Base-by-base conservation (phyloP, 2,329 filamentous ascomycete genomes). In the Magnaporthiopsis poae region DNA sequence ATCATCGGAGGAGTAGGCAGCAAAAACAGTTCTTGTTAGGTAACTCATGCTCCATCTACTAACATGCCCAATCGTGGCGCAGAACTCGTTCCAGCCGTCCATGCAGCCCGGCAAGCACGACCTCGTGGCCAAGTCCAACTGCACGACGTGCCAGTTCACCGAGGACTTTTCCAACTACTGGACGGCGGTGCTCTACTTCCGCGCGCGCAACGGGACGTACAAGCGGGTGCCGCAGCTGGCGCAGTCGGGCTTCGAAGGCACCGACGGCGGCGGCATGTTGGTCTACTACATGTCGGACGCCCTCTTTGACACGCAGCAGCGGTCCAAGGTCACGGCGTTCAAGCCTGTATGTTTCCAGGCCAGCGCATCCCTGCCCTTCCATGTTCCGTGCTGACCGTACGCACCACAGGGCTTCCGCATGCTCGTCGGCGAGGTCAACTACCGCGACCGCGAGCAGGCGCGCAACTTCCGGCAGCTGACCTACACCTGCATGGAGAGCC, bases 1-100 rank as follows among this genome's bases (percentile, higher is more conserved):
- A 82, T 88, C 68, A 81, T 84, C 67, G 85, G 87, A 71, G 80
- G 79, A 5, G 77, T 78, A 74, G 62, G 74, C 66, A 39, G 60
- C 5, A 27, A 25, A 21, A 3, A 2, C 18, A n/a, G 21, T 15
- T 4, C 27, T 5, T 13, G 18, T 25, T 56, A 11, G 27, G 15
- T 36, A 9, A 18, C 33, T 39, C 35, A 31, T n/a, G 56, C 25
- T 0, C 27, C 2, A 8, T 12, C 33, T 61, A 5, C 33, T 61
- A 2, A 29, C 25, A 8, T 46, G 29, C 12, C 27, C 33, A 62
- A 25, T 5, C 13, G 3, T 25, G 36, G 25, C 25, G 31, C 21
- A 66, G 65, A 63, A 66, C 35, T 62, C 65, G 18, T 66, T 66
- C 52, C 60, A 61, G 18, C 35, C 61, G 2, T 63, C 61, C 12